Evolutionary conservation across 1,284 basidiomycete genomes (phyloP), one percentile per base, ranked within the genome.

Genomic region (Ganoderma lingzhi): DNA sequence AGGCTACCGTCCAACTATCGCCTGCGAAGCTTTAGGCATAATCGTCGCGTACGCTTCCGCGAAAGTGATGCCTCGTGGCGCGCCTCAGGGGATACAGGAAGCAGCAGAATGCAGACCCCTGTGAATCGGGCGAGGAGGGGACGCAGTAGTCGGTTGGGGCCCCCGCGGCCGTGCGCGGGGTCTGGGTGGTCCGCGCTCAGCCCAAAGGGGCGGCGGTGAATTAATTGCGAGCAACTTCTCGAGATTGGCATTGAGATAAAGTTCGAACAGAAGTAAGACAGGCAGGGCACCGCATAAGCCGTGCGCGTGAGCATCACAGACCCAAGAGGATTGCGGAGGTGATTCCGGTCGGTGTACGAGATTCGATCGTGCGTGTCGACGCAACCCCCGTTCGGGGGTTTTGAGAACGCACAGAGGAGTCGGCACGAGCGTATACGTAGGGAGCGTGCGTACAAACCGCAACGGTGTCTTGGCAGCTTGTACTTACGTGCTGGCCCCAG

Each of bases 1-100:
- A 67, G 68, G 71, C 66, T 64, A 48, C 66, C 58, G 59, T 63
- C 45, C 62, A 64, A 66, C 63, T 51, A 61, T 70, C 67, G 71
- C 67, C 63, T 70, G 67, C 67, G 71, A 72, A 70, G 71, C 71
- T 72, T 72, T 72, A 72, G 70, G 71, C 71, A 72, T 70, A 63
- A 42, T 69, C 37, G 65, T 65, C 64, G 66, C 44, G 64, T 68
- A 64, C 23, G 67, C 71, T 72, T 70, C 69, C 69, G 71, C 71
- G 69, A 72, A 58, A 70, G 59, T 64, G 64, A 51, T 55, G 66
- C 65, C 65, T 67, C 71, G 63, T 68, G 69, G 63, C 64, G 19
- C 42, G 44, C 55, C 15, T 45, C 17, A 39, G 45, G 41, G 23
- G 37, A 37, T 19, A 15, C 15, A 23, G 53, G 62, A 61, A 62